Percentiles rank a stretch among this genome's conserved stretches.
phyloP scores from a whole-genome alignment of 176 grass and related monocot genomes.

The Bromus sterilis region DNA sequence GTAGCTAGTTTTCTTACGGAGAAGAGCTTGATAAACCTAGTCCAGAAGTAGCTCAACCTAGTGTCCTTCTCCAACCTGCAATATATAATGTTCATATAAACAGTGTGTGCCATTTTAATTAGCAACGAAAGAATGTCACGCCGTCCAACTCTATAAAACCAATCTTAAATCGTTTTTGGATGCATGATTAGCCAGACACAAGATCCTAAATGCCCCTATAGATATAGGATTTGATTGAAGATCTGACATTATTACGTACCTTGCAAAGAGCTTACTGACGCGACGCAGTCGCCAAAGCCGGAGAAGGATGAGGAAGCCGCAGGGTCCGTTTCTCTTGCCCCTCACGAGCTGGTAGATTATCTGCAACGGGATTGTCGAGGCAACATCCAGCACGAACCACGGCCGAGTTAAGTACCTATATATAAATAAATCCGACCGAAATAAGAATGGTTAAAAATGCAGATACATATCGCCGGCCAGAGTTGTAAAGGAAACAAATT shows the following conservation, averaged over 20 bases:
- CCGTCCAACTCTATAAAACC: background rate
- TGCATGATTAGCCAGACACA: background rate
- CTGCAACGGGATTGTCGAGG: constrained; percentile 49
- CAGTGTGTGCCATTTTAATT: background rate
- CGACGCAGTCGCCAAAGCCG: constrained; percentile 54
- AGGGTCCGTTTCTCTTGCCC: background rate
- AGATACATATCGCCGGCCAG: background rate
- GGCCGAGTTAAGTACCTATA: constrained; percentile 18
- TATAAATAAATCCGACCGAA: background rate
- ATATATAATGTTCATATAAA: background rate
- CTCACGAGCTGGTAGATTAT: constrained; percentile 29
- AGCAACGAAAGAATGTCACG: background rate
- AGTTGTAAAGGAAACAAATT: background rate
- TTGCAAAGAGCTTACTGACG: constrained; percentile 36
- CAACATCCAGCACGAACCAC: constrained; percentile 47
- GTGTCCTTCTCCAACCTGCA: constrained; percentile 65
- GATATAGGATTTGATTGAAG: background rate
- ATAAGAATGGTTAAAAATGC: background rate
- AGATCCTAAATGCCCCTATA: background rate
- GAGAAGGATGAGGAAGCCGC: constrained; percentile 37
- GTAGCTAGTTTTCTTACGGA: constrained; percentile 35
- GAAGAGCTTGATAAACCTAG: constrained; percentile 44
- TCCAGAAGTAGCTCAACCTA: constrained; percentile 51
- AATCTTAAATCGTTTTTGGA: background rate
- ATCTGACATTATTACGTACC: constrained; percentile 1